phyloP scores from a whole-genome alignment of 208 protist species.

The Trypanosoma cruzi region DNA sequence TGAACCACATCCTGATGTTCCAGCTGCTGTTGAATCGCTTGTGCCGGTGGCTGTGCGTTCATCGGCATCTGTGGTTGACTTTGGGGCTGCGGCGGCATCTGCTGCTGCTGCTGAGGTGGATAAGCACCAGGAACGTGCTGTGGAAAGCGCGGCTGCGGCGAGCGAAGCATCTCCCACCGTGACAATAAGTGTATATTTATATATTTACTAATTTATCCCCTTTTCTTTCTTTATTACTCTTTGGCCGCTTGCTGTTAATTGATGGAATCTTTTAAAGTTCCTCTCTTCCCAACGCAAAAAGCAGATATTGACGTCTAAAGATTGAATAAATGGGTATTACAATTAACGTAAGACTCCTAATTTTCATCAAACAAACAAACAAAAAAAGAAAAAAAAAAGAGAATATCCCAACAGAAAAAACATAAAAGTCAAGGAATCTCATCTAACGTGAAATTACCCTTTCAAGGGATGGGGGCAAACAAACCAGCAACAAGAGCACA shows the following conservation, averaged over 20 bases:
- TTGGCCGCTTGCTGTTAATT: neutral
- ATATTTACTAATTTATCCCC: slow-evolving; percentile 1
- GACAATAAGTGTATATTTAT: slow-evolving; percentile 5
- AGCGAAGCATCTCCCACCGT: slow-evolving; percentile 9
- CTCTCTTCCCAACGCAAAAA: neutral
- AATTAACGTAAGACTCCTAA: no score
- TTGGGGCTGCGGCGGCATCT: neutral
- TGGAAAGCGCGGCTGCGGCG: slow-evolving; percentile 19
- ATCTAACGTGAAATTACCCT: no score
- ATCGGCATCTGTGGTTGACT: slow-evolving; percentile 1
- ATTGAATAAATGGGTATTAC: no score
- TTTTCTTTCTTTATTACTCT: neutral
- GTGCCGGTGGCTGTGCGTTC: neutral
- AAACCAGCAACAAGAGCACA: neutral
- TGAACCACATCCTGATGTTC: slow-evolving; percentile 95
- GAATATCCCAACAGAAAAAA: neutral
- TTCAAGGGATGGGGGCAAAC: neutral
- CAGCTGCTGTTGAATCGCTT: slow-evolving; percentile 9
- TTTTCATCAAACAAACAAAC: no score
- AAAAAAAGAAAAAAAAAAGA: no score
- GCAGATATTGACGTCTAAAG: neutral
- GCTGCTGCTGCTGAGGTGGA: slow-evolving; percentile 12
- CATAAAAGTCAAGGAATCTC: no score
- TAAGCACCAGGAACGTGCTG: slow-evolving; percentile 4
- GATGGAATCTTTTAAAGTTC: neutral